Evolutionary conservation across 371 early-diverging fungal species (phyloP).

Genomic region (Entomophthora muscae): DNA sequence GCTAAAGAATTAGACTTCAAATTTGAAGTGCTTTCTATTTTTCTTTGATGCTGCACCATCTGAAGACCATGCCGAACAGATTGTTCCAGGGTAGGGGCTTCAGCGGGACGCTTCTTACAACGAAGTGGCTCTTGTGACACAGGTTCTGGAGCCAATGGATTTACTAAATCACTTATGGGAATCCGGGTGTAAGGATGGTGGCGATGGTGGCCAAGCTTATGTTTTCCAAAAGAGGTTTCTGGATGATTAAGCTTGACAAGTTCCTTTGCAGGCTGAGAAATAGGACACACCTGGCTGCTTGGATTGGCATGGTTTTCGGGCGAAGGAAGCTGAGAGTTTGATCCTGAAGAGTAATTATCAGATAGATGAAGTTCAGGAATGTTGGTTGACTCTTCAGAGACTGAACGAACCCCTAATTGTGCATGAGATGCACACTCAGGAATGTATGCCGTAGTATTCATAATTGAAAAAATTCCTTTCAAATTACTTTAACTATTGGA

Average conservation of each 20-base stretch:
- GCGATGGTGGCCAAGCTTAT: neutral
- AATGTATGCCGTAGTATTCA: too few species aligned
- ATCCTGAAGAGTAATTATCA: neutral
- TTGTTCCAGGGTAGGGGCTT: neutral
- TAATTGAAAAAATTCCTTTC: neutral
- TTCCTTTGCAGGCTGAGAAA: neutral
- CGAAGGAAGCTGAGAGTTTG: slow-evolving; percentile 8
- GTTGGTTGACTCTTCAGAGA: neutral
- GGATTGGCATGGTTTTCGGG: neutral
- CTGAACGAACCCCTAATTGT: neutral
- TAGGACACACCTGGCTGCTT: neutral
- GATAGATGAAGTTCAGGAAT: slow-evolving; percentile 7
- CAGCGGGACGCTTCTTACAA: too few species aligned
- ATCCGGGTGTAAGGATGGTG: slow-evolving; percentile 5
- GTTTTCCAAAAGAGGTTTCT: neutral
- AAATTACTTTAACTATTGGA: neutral
- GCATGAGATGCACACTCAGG: neutral
- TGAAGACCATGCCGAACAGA: slow-evolving; percentile 2
- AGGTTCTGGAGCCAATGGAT: too few species aligned
- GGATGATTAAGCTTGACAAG: too few species aligned
- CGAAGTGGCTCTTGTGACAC: neutral
- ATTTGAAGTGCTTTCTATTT: neutral
- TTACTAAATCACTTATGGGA: neutral
- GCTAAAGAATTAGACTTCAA: neutral
- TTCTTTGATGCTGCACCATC: slow-evolving; percentile 5